Percentiles rank a stretch among this genome's conserved stretches.
Evolutionary conservation across 2,329 filamentous ascomycete species (phyloP).

Genomic region (Phoma sp.): DNA sequence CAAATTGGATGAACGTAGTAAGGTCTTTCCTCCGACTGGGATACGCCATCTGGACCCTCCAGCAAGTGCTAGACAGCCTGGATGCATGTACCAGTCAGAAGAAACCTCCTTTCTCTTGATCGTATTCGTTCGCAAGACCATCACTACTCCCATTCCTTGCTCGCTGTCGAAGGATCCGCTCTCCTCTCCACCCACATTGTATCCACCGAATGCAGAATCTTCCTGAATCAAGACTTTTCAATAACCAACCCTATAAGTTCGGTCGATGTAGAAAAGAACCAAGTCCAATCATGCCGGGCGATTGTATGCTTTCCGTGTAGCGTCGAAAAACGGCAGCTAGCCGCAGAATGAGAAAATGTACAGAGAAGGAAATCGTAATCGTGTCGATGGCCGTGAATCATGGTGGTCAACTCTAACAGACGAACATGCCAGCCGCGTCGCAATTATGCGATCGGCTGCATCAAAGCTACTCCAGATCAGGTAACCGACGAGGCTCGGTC

Average conservation of each 20-base stretch:
- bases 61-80: constrained; percentile 8
- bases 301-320: constrained; percentile 47
- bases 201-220: constrained; percentile 44
- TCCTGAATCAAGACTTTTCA: constrained; percentile 44
- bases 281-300: constrained; percentile 46
- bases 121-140: constrained; percentile 34
- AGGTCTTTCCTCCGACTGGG: constrained; percentile 27
- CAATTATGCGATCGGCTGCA: constrained; percentile 28
- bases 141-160: constrained; percentile 41
- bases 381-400: constrained; percentile 41
- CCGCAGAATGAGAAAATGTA: constrained; percentile 50
- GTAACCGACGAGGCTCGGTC: constrained; percentile 35
- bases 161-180: constrained; percentile 41
- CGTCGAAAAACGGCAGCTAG: constrained; percentile 46
- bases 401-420: constrained; percentile 36
- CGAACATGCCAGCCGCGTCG: constrained; percentile 31
- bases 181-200: constrained; percentile 40
- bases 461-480: constrained; percentile 39
- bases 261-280: constrained; percentile 42
- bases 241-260: constrained; percentile 43
- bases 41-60: constrained; percentile 15
- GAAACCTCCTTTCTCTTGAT: constrained; percentile 31
- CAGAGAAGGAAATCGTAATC: constrained; percentile 48
- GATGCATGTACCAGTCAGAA: constrained; percentile 23
- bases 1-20: constrained; percentile 26